These are phyloP conservation scores for Mycena chlorophos DNA, from an alignment of 768 basidiomycete species.

Conservation along the genomic window DNA sequence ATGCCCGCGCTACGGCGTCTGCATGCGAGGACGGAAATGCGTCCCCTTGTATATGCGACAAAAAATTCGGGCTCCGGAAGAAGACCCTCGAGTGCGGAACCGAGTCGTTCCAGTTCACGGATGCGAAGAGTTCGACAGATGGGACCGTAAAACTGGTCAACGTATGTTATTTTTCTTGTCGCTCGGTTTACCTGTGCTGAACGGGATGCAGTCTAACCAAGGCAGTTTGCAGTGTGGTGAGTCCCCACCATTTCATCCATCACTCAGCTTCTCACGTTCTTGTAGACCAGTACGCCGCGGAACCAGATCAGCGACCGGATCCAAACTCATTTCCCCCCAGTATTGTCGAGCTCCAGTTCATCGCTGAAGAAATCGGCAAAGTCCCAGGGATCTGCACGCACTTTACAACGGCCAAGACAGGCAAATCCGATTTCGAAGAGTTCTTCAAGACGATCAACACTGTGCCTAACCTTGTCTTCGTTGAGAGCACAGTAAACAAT, in stretches of 20 bases:
- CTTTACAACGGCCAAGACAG: neutral
- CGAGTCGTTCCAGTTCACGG: slow-evolving; percentile 5
- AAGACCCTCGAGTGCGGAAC: neutral
- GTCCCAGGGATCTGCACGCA: neutral
- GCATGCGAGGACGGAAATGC: slow-evolving; percentile 1
- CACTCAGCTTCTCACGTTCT: neutral
- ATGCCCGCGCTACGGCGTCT: slow-evolving; percentile 7
- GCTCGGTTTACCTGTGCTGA: neutral
- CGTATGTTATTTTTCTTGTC: neutral
- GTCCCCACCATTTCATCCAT: neutral
- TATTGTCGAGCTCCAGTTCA: neutral
- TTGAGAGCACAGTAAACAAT: slow-evolving; percentile 9
- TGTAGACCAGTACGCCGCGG: neutral
- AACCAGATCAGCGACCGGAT: neutral
- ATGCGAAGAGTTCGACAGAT: slow-evolving; percentile 5
- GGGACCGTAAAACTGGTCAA: slow-evolving; percentile 7
- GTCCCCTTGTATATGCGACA: slow-evolving; percentile 7
- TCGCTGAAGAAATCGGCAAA: neutral
- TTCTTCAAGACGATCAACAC: slow-evolving; percentile 7
- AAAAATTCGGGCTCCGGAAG: neutral
- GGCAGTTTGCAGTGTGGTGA: slow-evolving; percentile 6
- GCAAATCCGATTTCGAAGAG: neutral
- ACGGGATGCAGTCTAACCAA: neutral
- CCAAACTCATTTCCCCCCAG: neutral
- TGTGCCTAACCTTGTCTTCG: neutral